Evolutionary conservation across 2,329 filamentous ascomycete genomes (phyloP).

Genomic region (Beauveria sp.): DNA sequence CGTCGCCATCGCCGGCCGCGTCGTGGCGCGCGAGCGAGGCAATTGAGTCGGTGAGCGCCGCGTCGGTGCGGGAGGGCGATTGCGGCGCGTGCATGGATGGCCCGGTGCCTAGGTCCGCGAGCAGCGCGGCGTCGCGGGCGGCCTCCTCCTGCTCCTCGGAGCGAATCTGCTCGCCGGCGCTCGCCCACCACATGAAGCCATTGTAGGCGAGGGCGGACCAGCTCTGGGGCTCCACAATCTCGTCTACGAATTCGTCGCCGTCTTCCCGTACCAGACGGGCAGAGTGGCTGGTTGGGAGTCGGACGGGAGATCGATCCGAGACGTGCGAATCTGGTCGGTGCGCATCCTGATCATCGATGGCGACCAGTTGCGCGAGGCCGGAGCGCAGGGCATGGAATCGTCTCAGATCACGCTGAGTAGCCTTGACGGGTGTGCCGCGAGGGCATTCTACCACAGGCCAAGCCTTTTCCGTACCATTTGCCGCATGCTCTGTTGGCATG

Average conservation of each 20-base stretch:
- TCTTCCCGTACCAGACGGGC: slow-evolving; percentile 26
- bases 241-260: slow-evolving; percentile 43
- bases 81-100: slow-evolving; percentile 21
- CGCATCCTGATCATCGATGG: slow-evolving; percentile 16
- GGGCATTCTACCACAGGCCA: slow-evolving; percentile 72
- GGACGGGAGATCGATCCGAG: slow-evolving; percentile 20
- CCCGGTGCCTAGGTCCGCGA: slow-evolving; percentile 41
- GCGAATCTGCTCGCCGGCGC: slow-evolving; percentile 63
- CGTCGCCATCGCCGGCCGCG: slow-evolving; percentile 28
- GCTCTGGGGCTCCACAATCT: slow-evolving; percentile 53
- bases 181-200: slow-evolving; percentile 87
- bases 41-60: slow-evolving; percentile 34
- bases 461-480: slow-evolving; percentile 49
- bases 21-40: slow-evolving; percentile 34
- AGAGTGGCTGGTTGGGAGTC: slow-evolving; percentile 22
- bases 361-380: slow-evolving; percentile 47
- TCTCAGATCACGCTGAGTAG: slow-evolving; percentile 82
- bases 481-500: slow-evolving; percentile 57
- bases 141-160: slow-evolving; percentile 53
- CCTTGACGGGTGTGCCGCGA: slow-evolving; percentile 60
- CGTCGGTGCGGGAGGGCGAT: slow-evolving; percentile 23
- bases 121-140: slow-evolving; percentile 46
- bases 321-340: slow-evolving; percentile 22
- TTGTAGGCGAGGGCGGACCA: slow-evolving; percentile 73
- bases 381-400: slow-evolving; percentile 64